Base-by-base conservation (phyloP, 2,329 filamentous ascomycete species). In the Sporothrix brunneoviolacea region DNA sequence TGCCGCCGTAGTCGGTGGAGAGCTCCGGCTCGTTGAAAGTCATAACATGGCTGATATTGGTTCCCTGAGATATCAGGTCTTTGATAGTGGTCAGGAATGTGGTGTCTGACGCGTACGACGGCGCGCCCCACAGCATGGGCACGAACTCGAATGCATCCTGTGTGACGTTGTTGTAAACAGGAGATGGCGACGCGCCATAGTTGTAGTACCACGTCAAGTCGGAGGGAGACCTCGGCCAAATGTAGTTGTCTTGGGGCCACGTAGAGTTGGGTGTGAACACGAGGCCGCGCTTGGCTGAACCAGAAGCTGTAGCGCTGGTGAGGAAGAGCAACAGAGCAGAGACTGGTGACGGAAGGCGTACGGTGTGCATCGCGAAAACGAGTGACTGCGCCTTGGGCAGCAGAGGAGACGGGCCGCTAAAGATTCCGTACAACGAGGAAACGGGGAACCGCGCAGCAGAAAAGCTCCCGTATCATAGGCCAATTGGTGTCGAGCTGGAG, bases 161-260 rank as follows among this genome's bases (percentile, higher is more conserved):
- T 0, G 73, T 59, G 27, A 72, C 60, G 44, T 71, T 65, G 36
- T 65, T 57, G 61, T 75, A 83, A 37, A 69, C 69, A 0, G 72
- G 55, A 0, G 82, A 79, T 1, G 86, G 85, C 4, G 65, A 62
- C 18, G 72, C 61, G 22, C 69, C 66, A 66, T 91, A 93, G 70
- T 91, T 91, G 75, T 91, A 93, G 72, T 93, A 93, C 88, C 88
- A 93, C 3, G 81, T 84, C 50, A 91, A 67, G 37, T 81, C 77
- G 16, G 76, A 79, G 33, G 71, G 73, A 6, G 69, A 47, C 38
- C 71, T 64, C 10, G 73, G 68, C 84, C 86, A 91, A 59, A 85
- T 72, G 41, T 73, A 63, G 67, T 88, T 80, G 67, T 91, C 87
- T 15, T 70, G 53, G 1, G 79, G 73, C 51, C 74, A 68, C 1